Evolutionary conservation across 495 filamentous ascomycete genomes (phyloP), one percentile per base, ranked within the genome.

Genomic region (Penicillium parvum): DNA sequence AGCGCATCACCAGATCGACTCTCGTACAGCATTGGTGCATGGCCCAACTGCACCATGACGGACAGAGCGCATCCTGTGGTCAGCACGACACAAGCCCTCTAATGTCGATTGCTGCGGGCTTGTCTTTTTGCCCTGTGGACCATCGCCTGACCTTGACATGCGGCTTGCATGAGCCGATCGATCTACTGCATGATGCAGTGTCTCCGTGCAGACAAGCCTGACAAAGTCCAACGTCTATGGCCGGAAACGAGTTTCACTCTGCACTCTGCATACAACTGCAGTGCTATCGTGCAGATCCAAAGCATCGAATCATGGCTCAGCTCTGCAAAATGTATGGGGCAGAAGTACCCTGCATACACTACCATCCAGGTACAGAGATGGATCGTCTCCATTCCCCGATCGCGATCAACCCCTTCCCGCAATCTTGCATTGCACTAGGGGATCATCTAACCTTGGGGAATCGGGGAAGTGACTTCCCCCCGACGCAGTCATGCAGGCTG

Each of bases 401-500:
- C 42, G 27, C 14, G 45, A 48, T 50, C 11, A 17, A 23, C 12
- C 39, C 42, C 27, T 45, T 42, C 36, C 47, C 34, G 30, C 45
- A n/a, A 37, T 55, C 51, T 17, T 58, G 55, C 48, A 50, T 53
- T 40, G 40, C 16, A 33, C 49, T 47, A 52, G 23, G 27, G 32
- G 37, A 40, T 49, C 49, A 37, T 16, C 26, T 25, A 37, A 43
- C 38, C 32, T 30, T 32, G 40, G 37, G 33, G 37, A 32, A 40
- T 43, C 49, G 45, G 42, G 52, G 41, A 56, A 43, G 21, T 19
- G 40, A 25, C 37, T 55, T 54, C 52, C 52, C 43, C 52, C 47
- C 47, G 52, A 30, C n/a, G n/a, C n/a, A n/a, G n/a, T n/a, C n/a
- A 51, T 43, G 46, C 40, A 49, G 50, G 52, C 52, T 58, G 44